These are phyloP conservation scores for Suhomyces xylopsoci DNA, from an alignment of 805 yeast species.

Conservation along the genomic window DNA sequence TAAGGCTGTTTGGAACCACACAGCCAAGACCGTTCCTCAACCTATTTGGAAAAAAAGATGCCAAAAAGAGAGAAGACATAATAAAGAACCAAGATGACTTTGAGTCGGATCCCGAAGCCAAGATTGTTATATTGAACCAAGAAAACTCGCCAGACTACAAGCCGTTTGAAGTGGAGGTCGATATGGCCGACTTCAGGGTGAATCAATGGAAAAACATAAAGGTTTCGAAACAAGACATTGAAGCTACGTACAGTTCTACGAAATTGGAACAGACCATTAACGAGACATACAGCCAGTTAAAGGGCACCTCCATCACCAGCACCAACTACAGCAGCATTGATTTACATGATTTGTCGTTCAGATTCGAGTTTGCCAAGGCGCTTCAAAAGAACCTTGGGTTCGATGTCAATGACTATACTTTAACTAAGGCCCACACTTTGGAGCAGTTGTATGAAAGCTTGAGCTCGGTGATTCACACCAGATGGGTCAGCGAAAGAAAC, in stretches of 20 bases:
- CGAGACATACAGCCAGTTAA: constrained; percentile 22
- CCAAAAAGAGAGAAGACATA: constrained; percentile 32
- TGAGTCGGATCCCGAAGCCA: constrained; percentile 29
- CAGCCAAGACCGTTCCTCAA: constrained; percentile 24
- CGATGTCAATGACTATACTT: constrained; percentile 49
- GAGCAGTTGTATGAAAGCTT: constrained; percentile 38
- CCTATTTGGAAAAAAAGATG: constrained; percentile 31
- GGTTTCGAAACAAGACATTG: constrained; percentile 25
- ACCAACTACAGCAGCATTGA: constrained; percentile 13
- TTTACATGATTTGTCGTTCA: constrained; percentile 42
- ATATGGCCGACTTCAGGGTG: constrained; percentile 36
- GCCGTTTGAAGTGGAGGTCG: constrained; percentile 23
- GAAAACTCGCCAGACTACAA: constrained; percentile 32
- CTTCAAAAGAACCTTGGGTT: constrained; percentile 50
- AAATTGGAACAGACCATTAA: constrained; percentile 23
- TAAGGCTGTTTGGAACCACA: constrained; percentile 10
- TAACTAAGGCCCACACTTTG: constrained; percentile 42
- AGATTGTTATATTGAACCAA: constrained; percentile 34
- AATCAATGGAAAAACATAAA: constrained; percentile 33
- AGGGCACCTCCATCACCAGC: constrained; percentile 12
- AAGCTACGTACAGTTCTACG: constrained; percentile 23
- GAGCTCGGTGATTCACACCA: constrained; percentile 34
- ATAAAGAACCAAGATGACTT: constrained; percentile 38
- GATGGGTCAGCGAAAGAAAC: constrained; percentile 56
- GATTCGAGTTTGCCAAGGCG: constrained; percentile 49